Evolutionary conservation across 1,284 basidiomycete genomes (phyloP).

Genomic region (Papiliotrema flavescens): DNA sequence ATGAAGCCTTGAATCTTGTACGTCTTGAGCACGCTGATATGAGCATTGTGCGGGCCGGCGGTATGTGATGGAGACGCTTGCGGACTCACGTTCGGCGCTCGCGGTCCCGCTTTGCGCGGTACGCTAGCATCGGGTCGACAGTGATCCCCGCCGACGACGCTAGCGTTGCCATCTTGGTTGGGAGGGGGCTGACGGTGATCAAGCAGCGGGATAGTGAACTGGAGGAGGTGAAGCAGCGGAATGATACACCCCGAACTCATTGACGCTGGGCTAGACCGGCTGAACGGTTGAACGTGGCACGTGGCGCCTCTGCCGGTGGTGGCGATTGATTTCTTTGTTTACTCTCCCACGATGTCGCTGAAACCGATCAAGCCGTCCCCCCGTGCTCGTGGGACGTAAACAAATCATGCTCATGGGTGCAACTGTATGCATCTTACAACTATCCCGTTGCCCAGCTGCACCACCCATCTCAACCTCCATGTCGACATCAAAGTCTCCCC

Average conservation of each 20-base stretch:
- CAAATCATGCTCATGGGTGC: too few relatives aligned
- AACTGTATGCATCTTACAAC: too few relatives aligned
- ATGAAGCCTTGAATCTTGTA: constrained; percentile 96
- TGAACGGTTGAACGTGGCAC: too few relatives aligned
- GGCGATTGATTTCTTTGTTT: neutral
- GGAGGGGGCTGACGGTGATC: too few relatives aligned
- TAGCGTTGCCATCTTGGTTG: neutral
- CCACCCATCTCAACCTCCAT: neutral
- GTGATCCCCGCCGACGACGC: constrained; percentile 2
- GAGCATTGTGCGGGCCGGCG: neutral
- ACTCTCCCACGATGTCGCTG: constrained; percentile 11
- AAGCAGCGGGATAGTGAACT: too few relatives aligned
- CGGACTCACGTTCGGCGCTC: constrained; percentile 53
- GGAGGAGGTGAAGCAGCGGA: too few relatives aligned
- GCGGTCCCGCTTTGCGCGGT: constrained; percentile 70
- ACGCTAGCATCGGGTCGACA: constrained; percentile 65
- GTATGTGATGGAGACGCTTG: too few relatives aligned
- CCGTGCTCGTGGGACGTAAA: neutral
- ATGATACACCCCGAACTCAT: too few relatives aligned
- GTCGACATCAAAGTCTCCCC: neutral
- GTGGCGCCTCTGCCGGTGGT: neutral
- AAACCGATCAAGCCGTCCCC: neutral
- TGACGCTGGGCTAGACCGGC: too few relatives aligned
- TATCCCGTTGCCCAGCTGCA: too few relatives aligned
- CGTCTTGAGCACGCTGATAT: constrained; percentile 62